Evolutionary conservation across 2,329 filamentous ascomycete species (phyloP), one percentile per base, ranked within the genome.

Genomic region (Penicillium capsulatum): DNA sequence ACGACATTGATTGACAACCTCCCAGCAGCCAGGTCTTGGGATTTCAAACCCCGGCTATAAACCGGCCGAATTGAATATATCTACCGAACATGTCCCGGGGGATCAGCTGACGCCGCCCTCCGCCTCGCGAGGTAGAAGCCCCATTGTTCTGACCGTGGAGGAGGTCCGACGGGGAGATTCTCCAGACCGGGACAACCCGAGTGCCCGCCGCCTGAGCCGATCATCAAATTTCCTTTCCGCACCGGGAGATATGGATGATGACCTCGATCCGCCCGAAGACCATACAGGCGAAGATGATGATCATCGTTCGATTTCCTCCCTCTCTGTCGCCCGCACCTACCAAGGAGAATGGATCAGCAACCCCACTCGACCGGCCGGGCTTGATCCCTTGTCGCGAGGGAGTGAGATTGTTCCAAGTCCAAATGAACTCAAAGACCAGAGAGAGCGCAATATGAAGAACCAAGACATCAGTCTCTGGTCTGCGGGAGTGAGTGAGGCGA

Each of bases 391-490:
- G 4, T 61, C 68, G 24, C 67, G 75, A 31, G 65, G 62, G 3
- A 57, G 72, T 37, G 58, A 62, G 11, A 66, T 65, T 31, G 63
- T 75, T 3, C 66, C 65, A 10, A 77, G 68, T 34, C 61, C 76
- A 6, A 73, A 75, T 33, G 74, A 79, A 17, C 60, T 76, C 34
- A 66, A 70, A 33, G 61, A 69, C 30, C 61, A 69, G 41, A 67
- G 70, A 34, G 61, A 69, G 22, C 59, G 68, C 20, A 65, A 69
- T 3, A 71, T 76, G 35, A 76, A 71, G 50, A 76, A 76, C 41
- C 63, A 67, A 7, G 73, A 76, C 37, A 75, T 80, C 22, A 65
- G 68, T 36, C 63, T 68, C 15, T 80, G 76, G 76, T 66, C 77
- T 3, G 68, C 61, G 10, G 66, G 68, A 9, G 69, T 69, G n/a